Evolutionary conservation across 306 rosid species (phyloP), one percentile per base, ranked within the genome.

Genomic region (Myrica gale): DNA sequence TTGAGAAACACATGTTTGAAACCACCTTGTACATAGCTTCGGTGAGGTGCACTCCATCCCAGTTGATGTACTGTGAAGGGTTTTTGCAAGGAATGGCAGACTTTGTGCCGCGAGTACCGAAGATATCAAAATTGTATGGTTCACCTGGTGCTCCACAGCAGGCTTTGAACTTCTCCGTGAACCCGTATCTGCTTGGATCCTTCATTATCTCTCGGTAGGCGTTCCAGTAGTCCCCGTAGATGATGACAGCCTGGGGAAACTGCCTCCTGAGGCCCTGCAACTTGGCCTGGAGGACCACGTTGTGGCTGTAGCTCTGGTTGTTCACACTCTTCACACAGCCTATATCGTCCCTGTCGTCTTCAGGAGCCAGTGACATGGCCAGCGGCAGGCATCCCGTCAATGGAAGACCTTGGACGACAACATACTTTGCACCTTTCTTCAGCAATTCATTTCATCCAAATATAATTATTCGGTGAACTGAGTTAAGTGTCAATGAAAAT

Each of bases 31-130:
- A 90, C 97, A 95, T 92, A n/a, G 91, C 97, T 73, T 95, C 99
- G 0, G 97, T 95, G 62, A 95, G 88, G 42, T 95, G 99, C 86
- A 95, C 97, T 67, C 97, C 99, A 76, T 95, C 99, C 99, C 99
- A 95, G 37, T 95, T 95, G 41, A 95, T 80, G 82, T 85, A 92
- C 51, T 84, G 87, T 39, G 90, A 75, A 60, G 99, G 97, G 73
- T 16, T 79, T 26, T 72, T 9, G 26, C 97, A 95, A 54, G 69
- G 87, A 0, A 74, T 85, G 53, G 78, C 88, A 26, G 88, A 74
- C 32, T 90, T 84, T 13, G 84, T 84, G 55, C 99, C 99, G 41
- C 99, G 92, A 1, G 85, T 79, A 13, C 76, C 72, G 69, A 85
- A 87, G 13, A 85, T 69, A 23, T 76, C 78, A 68, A 89, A 90